Conservation (phyloP, 179 eudicot species). For the Carnegiea gigantea region DNA sequence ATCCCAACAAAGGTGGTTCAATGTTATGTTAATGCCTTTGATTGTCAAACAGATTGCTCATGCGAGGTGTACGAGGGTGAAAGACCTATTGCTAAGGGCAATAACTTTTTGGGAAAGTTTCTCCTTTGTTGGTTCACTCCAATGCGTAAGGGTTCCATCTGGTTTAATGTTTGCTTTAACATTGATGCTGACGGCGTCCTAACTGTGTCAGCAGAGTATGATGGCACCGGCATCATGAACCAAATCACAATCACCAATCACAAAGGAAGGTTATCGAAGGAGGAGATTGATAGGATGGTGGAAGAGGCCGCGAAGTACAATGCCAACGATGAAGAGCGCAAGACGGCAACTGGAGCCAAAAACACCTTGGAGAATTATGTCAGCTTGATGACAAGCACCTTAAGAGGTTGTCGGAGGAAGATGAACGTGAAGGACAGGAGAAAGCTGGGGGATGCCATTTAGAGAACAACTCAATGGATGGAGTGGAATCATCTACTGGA, state of each 20-base stretch:
- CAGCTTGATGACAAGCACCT: not conserved
- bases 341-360: constrained; percentile 28
- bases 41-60: no score
- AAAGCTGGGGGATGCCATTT: constrained; percentile 27
- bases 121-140: constrained; percentile 25
- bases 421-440: constrained; percentile 24
- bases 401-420: constrained; percentile 12
- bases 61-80: constrained; percentile 34
- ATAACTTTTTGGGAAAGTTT: constrained; percentile 29
- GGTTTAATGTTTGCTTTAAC: constrained; percentile 24
- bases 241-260: constrained; percentile 41
- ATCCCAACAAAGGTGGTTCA: not conserved
- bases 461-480: constrained; percentile 13
- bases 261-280: constrained; percentile 24
- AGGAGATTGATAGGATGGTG: constrained; percentile 18
- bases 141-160: constrained; percentile 21
- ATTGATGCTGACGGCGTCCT: constrained; percentile 38
- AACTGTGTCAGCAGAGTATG: constrained; percentile 36
- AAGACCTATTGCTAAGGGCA: constrained; percentile 23
- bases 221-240: constrained; percentile 22
- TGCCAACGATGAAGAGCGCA: constrained; percentile 22
- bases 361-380: constrained; percentile 25
- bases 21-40: not conserved
- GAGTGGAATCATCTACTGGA: constrained; percentile 21
- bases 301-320: constrained; percentile 12